Evolutionary conservation across 192 early-diverging fungal species (phyloP).

Genomic region (Coemansia biformis): DNA sequence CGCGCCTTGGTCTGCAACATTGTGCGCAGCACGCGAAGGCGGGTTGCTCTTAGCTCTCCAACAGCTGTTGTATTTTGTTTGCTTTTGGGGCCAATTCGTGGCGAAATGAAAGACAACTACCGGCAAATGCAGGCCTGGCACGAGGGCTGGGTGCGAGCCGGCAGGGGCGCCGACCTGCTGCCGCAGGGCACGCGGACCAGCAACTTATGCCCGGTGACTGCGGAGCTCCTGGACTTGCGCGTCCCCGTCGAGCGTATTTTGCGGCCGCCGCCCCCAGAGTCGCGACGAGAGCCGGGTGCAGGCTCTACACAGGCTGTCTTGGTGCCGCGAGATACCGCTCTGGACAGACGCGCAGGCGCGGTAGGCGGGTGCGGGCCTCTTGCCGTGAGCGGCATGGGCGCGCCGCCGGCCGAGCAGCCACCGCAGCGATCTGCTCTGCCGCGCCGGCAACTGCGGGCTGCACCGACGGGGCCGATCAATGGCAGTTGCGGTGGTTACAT

Average conservation of each 20-base stretch:
- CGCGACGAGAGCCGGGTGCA: slow-evolving; percentile 1
- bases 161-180: slow-evolving; percentile 6
- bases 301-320: not conserved
- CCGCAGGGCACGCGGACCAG: slow-evolving; percentile 1
- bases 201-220: slow-evolving; percentile 15
- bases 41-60: not conserved
- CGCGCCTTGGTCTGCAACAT: too few species aligned
- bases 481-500: not conserved
- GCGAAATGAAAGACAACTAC: slow-evolving; percentile 33
- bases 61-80: not conserved
- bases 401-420: not conserved
- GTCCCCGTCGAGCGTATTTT: slow-evolving; percentile 26
- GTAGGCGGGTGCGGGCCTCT: too few species aligned
- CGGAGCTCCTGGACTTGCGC: slow-evolving; percentile 24
- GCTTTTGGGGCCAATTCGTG: too few species aligned
- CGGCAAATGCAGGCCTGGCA: slow-evolving; percentile 28
- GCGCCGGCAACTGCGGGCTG: not conserved
- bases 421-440: too few species aligned
- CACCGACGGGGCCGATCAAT: not conserved
- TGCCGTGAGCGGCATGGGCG: not conserved
- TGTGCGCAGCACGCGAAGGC: slow-evolving; percentile 4
- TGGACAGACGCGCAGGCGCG: too few species aligned
- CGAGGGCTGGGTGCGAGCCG: slow-evolving; percentile 27
- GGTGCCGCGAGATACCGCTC: not conserved
- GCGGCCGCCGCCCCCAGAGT: not conserved